These are phyloP conservation scores for Coemansia brasiliensis DNA, from an alignment of 192 early-diverging fungal genomes.

Conservation along the genomic window DNA sequence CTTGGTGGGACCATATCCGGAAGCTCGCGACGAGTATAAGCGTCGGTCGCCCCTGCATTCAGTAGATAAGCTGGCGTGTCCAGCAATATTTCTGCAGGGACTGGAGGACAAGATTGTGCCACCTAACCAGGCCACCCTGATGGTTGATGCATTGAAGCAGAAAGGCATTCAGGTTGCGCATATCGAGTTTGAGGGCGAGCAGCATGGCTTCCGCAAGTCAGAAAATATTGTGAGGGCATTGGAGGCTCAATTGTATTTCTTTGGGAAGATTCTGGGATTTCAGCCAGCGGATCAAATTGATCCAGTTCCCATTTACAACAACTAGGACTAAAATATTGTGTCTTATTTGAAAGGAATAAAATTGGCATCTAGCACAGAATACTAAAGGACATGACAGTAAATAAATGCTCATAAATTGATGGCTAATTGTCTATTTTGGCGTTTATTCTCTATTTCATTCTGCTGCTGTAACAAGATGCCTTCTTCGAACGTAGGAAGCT, in stretches of 20 bases:
- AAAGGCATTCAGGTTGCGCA: constrained; percentile 63
- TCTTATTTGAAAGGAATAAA: too few relatives aligned
- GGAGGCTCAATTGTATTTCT: constrained; percentile 70
- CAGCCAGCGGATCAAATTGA: constrained; percentile 55
- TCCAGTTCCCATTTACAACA: constrained; percentile 32
- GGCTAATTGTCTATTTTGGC: too few relatives aligned
- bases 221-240: constrained; percentile 64
- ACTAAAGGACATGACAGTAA: too few relatives aligned
- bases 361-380: too few relatives aligned
- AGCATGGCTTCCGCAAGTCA: constrained; percentile 69
- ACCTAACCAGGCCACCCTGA: constrained; percentile 70
- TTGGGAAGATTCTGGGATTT: constrained; percentile 66
- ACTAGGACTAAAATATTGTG: not conserved
- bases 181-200: constrained; percentile 65
- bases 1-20: constrained; percentile 65
- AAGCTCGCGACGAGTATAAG: constrained; percentile 56
- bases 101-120: constrained; percentile 75
- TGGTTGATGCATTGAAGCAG: constrained; percentile 66
- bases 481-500: too few relatives aligned
- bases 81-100: constrained; percentile 75
- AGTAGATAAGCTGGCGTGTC: constrained; percentile 61
- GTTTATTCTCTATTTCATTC: too few relatives aligned
- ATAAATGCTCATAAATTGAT: too few relatives aligned
- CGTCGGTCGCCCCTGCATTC: constrained; percentile 66
- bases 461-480: too few relatives aligned